Conservation (phyloP, 805 yeast species). For the Myxozyma vanderwaltii region DNA sequence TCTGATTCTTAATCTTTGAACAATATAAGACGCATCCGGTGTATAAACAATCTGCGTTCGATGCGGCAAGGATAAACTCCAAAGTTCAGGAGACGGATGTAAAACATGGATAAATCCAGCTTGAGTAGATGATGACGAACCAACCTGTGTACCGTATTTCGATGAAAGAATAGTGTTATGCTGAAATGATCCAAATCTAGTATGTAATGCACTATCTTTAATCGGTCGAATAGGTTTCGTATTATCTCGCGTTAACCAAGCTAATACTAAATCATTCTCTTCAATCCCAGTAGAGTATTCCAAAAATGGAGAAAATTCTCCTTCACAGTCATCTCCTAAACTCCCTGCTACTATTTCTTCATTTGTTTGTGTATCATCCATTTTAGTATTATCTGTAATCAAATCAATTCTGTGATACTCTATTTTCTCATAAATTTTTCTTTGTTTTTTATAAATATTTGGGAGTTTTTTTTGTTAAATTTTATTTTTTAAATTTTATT, state of each 20-base stretch:
- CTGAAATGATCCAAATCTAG: slow-evolving; percentile 88
- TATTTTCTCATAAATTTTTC: too few species aligned
- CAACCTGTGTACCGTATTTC: slow-evolving; percentile 79
- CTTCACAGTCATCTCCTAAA: not conserved
- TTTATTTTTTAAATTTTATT: too few species aligned
- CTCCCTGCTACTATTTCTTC: too few species aligned
- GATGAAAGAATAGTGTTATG: slow-evolving; percentile 80
- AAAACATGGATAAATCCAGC: slow-evolving; percentile 88
- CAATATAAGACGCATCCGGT: slow-evolving; percentile 89
- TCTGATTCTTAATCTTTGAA: slow-evolving; percentile 74
- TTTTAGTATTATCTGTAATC: too few species aligned
- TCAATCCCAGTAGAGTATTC: slow-evolving; percentile 67
- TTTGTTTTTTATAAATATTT: too few species aligned
- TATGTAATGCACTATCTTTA: slow-evolving; percentile 52
- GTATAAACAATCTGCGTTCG: slow-evolving; percentile 97
- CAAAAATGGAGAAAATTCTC: slow-evolving; percentile 51
- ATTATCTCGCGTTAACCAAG: slow-evolving; percentile 78
- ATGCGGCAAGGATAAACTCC: slow-evolving; percentile 96
- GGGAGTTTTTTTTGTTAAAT: too few species aligned
- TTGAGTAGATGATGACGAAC: slow-evolving; percentile 57
- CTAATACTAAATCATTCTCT: slow-evolving; percentile 84
- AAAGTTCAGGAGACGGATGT: slow-evolving; percentile 91
- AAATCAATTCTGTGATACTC: too few species aligned
- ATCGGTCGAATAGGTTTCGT: slow-evolving; percentile 69
- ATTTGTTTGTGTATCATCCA: not conserved